phyloP scores from a whole-genome alignment of 768 basidiomycete species.

The Amanita thiersii region DNA sequence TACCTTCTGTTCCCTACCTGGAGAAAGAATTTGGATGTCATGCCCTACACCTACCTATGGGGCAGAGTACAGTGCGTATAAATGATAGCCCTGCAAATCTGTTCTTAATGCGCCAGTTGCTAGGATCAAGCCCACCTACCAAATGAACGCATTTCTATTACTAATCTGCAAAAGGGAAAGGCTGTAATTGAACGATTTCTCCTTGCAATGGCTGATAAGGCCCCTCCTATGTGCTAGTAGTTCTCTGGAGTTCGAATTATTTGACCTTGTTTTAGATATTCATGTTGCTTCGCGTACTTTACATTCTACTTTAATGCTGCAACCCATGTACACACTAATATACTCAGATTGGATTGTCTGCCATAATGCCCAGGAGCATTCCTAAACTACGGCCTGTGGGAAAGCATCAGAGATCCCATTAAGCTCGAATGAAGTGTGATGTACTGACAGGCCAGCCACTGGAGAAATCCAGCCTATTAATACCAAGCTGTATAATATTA shows the following conservation, averaged over 20 bases:
- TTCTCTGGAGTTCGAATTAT: not conserved
- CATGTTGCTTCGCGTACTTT: too few species aligned
- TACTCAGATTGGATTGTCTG: too few species aligned
- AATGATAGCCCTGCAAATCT: not conserved
- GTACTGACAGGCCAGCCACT: constrained; percentile 39
- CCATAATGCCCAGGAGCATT: too few species aligned
- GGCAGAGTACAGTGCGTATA: constrained; percentile 71
- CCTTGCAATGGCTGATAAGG: constrained; percentile 35
- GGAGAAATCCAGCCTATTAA: constrained; percentile 40
- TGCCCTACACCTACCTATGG: constrained; percentile 90
- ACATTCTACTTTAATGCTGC: too few species aligned
- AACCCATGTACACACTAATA: too few species aligned
- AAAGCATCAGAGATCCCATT: too few species aligned
- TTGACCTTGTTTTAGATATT: too few species aligned
- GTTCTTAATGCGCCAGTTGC: not conserved
- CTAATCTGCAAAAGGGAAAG: constrained; percentile 74
- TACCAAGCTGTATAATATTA: constrained; percentile 25
- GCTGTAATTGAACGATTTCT: constrained; percentile 72
- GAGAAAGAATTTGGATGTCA: constrained; percentile 88
- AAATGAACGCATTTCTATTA: constrained; percentile 84
- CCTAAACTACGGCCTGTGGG: too few species aligned
- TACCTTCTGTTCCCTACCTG: constrained; percentile 88
- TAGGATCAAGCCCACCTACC: constrained; percentile 91
- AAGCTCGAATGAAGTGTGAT: not conserved
- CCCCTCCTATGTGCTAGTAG: not conserved